A percentile compares a stretch with the other conserved stretches of the same genome.
Evolutionary conservation across 2,329 filamentous ascomycete species (phyloP).

Genomic region (Celoporthe dispersa): DNA sequence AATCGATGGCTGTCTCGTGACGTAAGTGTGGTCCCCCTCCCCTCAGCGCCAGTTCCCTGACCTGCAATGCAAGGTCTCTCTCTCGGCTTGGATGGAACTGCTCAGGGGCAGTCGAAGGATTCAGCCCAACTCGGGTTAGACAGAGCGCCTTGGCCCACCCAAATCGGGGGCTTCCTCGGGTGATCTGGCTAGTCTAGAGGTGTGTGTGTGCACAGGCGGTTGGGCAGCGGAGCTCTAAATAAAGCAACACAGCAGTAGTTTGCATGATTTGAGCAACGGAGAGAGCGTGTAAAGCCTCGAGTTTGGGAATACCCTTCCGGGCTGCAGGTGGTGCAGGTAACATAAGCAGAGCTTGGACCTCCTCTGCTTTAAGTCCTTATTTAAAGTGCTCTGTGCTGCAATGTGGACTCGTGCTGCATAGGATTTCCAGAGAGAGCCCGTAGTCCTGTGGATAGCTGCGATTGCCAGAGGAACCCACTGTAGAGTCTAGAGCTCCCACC

Average conservation of each 20-base stretch:
- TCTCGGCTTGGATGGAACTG: neutral
- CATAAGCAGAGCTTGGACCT: neutral
- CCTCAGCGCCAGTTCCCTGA: slow-evolving; percentile 14
- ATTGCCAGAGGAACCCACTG: neutral
- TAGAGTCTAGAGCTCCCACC: neutral
- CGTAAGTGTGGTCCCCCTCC: slow-evolving; percentile 20
- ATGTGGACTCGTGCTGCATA: neutral
- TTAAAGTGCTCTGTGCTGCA: no score
- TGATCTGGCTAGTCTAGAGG: neutral
- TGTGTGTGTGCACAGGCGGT: neutral
- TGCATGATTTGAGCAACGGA: neutral
- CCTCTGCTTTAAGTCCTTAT: neutral
- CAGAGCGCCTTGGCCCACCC: neutral
- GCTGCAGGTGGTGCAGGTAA: neutral
- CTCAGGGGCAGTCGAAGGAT: slow-evolving; percentile 19
- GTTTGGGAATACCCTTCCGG: neutral
- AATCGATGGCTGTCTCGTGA: slow-evolving; percentile 24
- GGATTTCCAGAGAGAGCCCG: neutral
- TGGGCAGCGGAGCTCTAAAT: neutral
- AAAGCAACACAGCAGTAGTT: neutral
- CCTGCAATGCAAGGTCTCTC: slow-evolving; percentile 15
- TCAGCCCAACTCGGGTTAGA: slow-evolving; percentile 27
- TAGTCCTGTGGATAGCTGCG: neutral
- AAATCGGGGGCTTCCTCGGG: slow-evolving; percentile 1
- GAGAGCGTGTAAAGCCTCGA: neutral